Percentiles rank a stretch among this genome's conserved stretches.
Conservation (phyloP, 225 moss, liverwort and hornwort species). For the Pseudoscleropodium purum region DNA sequence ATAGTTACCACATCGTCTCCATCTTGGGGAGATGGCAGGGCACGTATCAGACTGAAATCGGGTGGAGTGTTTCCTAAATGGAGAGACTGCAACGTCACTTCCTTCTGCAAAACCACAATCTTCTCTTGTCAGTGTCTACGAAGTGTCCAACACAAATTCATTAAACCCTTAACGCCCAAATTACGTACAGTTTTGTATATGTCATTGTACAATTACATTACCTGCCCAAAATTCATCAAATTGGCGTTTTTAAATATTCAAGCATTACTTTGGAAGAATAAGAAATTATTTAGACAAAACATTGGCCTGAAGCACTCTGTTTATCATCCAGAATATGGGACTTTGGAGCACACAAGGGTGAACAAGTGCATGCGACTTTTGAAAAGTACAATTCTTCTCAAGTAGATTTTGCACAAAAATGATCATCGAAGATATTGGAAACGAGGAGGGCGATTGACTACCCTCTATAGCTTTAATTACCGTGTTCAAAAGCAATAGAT, state of each 20-base stretch:
- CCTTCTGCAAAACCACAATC: slow-evolving; percentile 15
- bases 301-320: neutral
- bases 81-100: slow-evolving; percentile 29
- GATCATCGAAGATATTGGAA: neutral
- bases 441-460: neutral
- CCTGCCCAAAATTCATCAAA: neutral
- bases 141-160: neutral
- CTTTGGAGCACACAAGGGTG: neutral
- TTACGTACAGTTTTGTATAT: neutral
- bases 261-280: neutral
- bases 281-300: neutral
- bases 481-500: neutral
- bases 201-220: neutral
- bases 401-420: neutral
- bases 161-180: neutral
- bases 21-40: slow-evolving; percentile 14
- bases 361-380: neutral
- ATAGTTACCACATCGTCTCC: slow-evolving; percentile 32
- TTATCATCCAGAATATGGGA: neutral
- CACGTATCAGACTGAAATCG: slow-evolving; percentile 34
- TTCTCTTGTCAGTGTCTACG: neutral
- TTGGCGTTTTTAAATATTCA: neutral
- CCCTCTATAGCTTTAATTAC: neutral
- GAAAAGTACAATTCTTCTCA: neutral
- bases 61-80: slow-evolving; percentile 31